A percentile compares a stretch with the other conserved stretches of the same genome.
phyloP scores from a whole-genome alignment of 2,329 filamentous ascomycete genomes.

The Penicillium sp. region DNA sequence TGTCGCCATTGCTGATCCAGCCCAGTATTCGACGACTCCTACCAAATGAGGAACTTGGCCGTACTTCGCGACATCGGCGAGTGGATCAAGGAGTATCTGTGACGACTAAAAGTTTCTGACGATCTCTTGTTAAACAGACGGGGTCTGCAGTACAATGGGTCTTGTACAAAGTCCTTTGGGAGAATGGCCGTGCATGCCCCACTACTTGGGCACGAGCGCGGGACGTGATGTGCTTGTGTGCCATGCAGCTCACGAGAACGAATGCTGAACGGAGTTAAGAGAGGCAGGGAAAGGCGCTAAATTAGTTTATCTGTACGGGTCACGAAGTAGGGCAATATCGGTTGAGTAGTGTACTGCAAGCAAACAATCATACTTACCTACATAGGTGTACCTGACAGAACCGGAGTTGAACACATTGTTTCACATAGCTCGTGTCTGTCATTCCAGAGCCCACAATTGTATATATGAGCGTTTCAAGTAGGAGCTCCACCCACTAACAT shows the following conservation, averaged over 20 bases:
- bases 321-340: neutral
- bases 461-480: neutral
- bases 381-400: neutral
- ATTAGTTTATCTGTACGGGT: neutral
- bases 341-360: neutral
- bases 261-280: neutral
- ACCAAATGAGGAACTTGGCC: neutral
- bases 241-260: slow-evolving; percentile 2
- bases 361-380: slow-evolving; percentile 9
- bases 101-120: neutral
- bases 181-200: slow-evolving; percentile 13
- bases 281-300: neutral
- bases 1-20: neutral
- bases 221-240: slow-evolving; percentile 5
- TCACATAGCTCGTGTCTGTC: neutral
- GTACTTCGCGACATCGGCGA: neutral
- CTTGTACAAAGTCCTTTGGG: slow-evolving; percentile 2
- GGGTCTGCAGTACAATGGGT: slow-evolving; percentile 5
- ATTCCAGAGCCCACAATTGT: neutral
- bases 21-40: neutral
- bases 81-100: neutral
- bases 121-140: slow-evolving; percentile 2
- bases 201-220: slow-evolving; percentile 12
- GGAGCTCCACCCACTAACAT: neutral
- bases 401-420: too few relatives aligned